Base-by-base conservation (phyloP, 495 filamentous ascomycete species). In the Penicillium bovifimosum region DNA sequence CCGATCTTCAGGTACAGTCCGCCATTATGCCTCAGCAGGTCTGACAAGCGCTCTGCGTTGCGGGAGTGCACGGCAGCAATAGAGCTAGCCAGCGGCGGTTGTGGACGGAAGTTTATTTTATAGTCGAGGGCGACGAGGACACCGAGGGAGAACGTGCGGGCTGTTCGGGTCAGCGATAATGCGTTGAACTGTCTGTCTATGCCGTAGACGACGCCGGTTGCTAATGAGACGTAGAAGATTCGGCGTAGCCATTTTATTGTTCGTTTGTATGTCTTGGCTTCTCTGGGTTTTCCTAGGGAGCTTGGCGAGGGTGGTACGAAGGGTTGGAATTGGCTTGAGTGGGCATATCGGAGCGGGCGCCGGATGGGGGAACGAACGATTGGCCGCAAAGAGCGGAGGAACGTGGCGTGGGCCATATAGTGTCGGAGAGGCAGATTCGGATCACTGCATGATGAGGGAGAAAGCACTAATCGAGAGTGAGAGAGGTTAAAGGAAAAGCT, bases 1-100 rank as follows among this genome's bases (percentile, higher is more conserved):
- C 93, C 93, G 49, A 98, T 96, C 76, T 98, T 98, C 62, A 96
- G 77, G 65, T 98, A 98, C 3, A 98, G 69, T 0, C 93, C 93
- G 47, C 93, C 93, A 78, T 98, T 98, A 26, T 76, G 69, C 14
- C 86, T 76, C 61, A 96, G 76, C 36, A 98, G 73, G 34, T 88
- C 75, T 53, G 86, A 92, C 34, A 96, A 63, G 5, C 88, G 78
- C 70, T 91, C 81, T 1, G 93, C 93, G 60, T 84, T 93, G 39
- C 93, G 83, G 17, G 77, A 73, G 67, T 98, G 93, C 43, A 96
- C 66, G 46, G 83, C 82, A 40, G 76, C 65, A 44, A 93, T 86
- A 31, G 83, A 83, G 46, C 80, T 75, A 2, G 81, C 81, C 16
- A 84, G 70, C 33, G 81, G 78, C 11, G 91, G 91, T 47, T 90